Conservation (phyloP, 2,329 filamentous ascomycete species). For the Xylariaceae sp. region DNA sequence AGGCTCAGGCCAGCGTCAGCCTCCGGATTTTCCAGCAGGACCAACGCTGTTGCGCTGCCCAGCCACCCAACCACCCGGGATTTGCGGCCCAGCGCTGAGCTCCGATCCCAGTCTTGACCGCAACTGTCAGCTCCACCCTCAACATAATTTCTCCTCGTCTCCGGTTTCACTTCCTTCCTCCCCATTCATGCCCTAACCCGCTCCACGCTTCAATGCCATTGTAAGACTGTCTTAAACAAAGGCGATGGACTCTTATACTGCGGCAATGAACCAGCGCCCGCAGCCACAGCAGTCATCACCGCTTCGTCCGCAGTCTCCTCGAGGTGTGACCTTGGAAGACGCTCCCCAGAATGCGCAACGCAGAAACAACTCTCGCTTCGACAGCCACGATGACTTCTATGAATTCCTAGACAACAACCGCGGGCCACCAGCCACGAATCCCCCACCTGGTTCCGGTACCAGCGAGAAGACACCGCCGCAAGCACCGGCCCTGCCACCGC, state of each 20-base stretch:
- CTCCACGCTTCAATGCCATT: not conserved
- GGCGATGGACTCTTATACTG: conserved; percentile 18
- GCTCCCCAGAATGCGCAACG: conserved; percentile 12
- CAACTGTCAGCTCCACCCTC: not conserved
- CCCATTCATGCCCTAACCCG: not conserved
- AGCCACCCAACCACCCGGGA: conserved; percentile 17
- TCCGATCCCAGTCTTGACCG: not conserved
- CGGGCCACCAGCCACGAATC: conserved; percentile 10
- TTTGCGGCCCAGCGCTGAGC: conserved; percentile 1
- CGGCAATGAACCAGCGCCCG: conserved; percentile 19
- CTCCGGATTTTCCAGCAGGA: conserved; percentile 8
- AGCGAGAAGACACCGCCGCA: conserved; percentile 8
- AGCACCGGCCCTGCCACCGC: conserved; percentile 18
- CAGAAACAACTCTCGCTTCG: conserved; percentile 25
- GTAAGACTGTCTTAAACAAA: not conserved
- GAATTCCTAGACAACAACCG: conserved; percentile 32
- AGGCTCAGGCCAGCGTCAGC: conserved; percentile 16
- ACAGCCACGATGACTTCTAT: conserved; percentile 34
- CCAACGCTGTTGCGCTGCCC: not conserved
- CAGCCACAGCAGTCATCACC: conserved; percentile 14
- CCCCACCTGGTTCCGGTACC: conserved; percentile 2
- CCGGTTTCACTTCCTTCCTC: not conserved
- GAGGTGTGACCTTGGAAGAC: conserved; percentile 19
- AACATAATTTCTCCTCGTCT: not conserved
- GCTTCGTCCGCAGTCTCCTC: conserved; percentile 16